Evolutionary conservation across 2,329 filamentous ascomycete genomes (phyloP), one percentile per base, ranked within the genome.

Genomic region (Coleophoma crateriformis): DNA sequence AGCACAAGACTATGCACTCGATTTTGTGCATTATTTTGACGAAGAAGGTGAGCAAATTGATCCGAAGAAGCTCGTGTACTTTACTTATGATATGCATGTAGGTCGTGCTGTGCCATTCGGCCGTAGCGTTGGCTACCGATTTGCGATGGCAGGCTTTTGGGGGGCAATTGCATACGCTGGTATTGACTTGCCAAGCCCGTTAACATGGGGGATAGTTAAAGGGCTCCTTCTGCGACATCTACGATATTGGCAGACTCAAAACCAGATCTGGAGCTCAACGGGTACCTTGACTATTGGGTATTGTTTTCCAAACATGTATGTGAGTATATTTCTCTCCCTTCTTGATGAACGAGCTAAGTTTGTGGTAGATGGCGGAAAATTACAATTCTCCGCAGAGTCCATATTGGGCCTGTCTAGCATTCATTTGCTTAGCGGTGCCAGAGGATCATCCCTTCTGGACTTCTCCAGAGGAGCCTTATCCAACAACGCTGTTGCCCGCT

Each of bases 91-190:
- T 19, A 3, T 2, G 27, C 6, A 39, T 14, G 14, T 45, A 64
- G 73, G 83, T 5, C 76, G 85, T 20, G 77, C 85, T 2, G 87
- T 90, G 46, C 87, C 88, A 0, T 92, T 90, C 57, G 88, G 88
- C 3, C 79, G 88, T 44, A 88, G 84, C 47, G 77, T 91, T 45
- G 88, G 85, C 7, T 92, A 92, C 64, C 80, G 87, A n/a, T 91
- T 90, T 65, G 87, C 86, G 45, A 90, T 90, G 82, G 83, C 85
- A n/a, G 86, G 82, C 0, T 91, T 91, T 69, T 91, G 87, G 87
- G 84, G 85, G 12, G 84, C 87, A 0, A 68, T 90, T 27, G 88
- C 85, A 1, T 90, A 89, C 59, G 86, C 87, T 4, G 83, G 83
- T 56, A 82, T 90, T 46, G 84, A 89, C 47, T 74, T 90, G 5